Evolutionary conservation across 2,329 filamentous ascomycete species (phyloP), one percentile per base, ranked within the genome.

Genomic region (Sclerotinia spermophila): DNA sequence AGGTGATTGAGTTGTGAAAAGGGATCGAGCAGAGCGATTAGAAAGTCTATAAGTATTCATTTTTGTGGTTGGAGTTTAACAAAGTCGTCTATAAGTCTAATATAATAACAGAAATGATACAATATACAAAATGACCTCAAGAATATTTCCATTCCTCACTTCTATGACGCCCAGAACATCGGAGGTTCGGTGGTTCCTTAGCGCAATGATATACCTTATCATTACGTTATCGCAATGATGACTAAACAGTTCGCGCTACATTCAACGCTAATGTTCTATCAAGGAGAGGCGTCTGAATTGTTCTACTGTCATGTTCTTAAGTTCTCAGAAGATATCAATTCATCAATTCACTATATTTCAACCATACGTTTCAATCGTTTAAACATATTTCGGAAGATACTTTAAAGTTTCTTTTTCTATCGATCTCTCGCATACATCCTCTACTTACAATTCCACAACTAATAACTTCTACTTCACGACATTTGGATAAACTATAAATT

Each of bases 1-100:
- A 48, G 78, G 77, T 3, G 75, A 68, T 67, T 75, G 71, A 27
- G 15, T 30, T 21, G 38, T 33, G 21, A 65, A 8, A 21, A 69
- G 45, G 30, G 59, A 55, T 33, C 67, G 30, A 21, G 64, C 24
- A 38, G 73, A 68, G n/a, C 69, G 71, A 73, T 60, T 75, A 38
- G 59, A 71, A 53, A 69, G 27, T 64, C 67, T 69, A 40, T 24
- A 65, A 24, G 45, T 53, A 48, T 40, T 65, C 62, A 65, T 65
- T 40, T 53, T 65, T 45, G 45, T 40, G 15, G 8, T 51, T 33
- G 33, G 6, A 19, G 19, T 33, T 10, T 13, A n/a, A 27, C 2
- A 3, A 65, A 65, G 33, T 24, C 17, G 45, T 65, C 45, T 51
- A 65, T 27, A 7, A 53, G 33, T 65, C 33, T 65, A 65, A 65